A percentile compares a stretch with the other conserved stretches of the same genome.
Evolutionary conservation across 2,329 filamentous ascomycete genomes (phyloP).

Genomic region (Dothideomycetes sp.): DNA sequence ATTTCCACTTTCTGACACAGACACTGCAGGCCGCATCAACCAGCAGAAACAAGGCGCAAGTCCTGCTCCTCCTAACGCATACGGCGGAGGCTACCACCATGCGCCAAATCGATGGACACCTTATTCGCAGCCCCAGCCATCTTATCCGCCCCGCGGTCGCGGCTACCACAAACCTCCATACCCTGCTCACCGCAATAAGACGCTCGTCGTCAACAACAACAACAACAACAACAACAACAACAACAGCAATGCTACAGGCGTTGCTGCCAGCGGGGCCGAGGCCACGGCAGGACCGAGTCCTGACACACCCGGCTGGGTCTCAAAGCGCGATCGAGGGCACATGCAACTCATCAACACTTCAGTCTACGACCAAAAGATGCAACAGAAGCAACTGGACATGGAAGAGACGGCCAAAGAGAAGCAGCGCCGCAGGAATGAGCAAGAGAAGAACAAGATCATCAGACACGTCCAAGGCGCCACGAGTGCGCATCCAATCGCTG

Average conservation of each 20-base stretch:
- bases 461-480: conserved; percentile 28
- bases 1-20: conserved; percentile 1
- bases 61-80: neutral
- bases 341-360: conserved; percentile 68
- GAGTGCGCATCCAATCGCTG: conserved; percentile 9
- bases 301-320: conserved; percentile 5
- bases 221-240: too few species aligned
- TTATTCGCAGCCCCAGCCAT: conserved; percentile 2
- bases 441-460: conserved; percentile 49
- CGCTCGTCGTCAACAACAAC: conserved; percentile 8
- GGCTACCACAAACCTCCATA: conserved; percentile 5
- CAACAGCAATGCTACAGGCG: too few species aligned
- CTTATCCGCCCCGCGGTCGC: conserved; percentile 6
- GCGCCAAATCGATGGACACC: conserved; percentile 9
- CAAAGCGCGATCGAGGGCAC: conserved; percentile 10
- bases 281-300: conserved; percentile 6
- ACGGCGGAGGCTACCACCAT: neutral
- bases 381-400: conserved; percentile 58
- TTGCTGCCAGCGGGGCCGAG: too few species aligned
- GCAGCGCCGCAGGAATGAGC: conserved; percentile 40
- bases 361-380: conserved; percentile 63
- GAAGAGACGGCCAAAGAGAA: conserved; percentile 55
- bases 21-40: conserved; percentile 9
- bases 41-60: conserved; percentile 9
- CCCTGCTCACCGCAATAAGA: conserved; percentile 10